phyloP scores from a whole-genome alignment of 768 basidiomycete genomes.

The Boletus vinaceobasis region DNA sequence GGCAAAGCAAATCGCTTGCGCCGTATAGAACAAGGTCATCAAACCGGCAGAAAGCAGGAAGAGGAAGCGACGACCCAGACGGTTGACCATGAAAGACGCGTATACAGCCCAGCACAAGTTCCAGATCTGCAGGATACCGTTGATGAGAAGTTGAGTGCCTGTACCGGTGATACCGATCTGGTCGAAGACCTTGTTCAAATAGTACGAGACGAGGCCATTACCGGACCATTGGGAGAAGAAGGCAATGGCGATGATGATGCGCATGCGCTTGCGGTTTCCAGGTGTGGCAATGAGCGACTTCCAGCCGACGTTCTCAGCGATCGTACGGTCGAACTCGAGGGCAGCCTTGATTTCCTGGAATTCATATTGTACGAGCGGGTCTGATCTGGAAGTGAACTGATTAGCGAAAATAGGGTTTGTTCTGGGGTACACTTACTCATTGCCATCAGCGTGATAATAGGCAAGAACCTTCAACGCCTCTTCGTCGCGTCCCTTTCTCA shows the following conservation, averaged over 20 bases:
- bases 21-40: constrained; percentile 64
- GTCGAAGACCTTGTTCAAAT: constrained; percentile 70
- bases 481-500: constrained; percentile 69
- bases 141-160: constrained; percentile 72
- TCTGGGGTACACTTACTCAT: constrained; percentile 40
- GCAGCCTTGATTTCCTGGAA: constrained; percentile 80
- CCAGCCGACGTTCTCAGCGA: constrained; percentile 62
- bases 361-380: constrained; percentile 70
- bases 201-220: constrained; percentile 81
- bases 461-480: constrained; percentile 70
- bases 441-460: constrained; percentile 80
- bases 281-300: constrained; percentile 59
- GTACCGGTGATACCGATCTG: constrained; percentile 62
- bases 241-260: constrained; percentile 71
- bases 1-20: constrained; percentile 67
- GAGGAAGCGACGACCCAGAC: constrained; percentile 63
- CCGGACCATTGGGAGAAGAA: constrained; percentile 89
- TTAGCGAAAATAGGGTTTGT: background rate
- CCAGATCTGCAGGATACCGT: constrained; percentile 83
- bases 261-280: constrained; percentile 75
- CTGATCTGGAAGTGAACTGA: constrained; percentile 36
- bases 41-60: constrained; percentile 58
- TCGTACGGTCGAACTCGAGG: constrained; percentile 62
- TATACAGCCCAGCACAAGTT: constrained; percentile 61
- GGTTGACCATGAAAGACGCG: constrained; percentile 62